Evolutionary conservation across 176 grass and related monocot species (phyloP).

Genomic region (Alopecurus myosuroides): DNA sequence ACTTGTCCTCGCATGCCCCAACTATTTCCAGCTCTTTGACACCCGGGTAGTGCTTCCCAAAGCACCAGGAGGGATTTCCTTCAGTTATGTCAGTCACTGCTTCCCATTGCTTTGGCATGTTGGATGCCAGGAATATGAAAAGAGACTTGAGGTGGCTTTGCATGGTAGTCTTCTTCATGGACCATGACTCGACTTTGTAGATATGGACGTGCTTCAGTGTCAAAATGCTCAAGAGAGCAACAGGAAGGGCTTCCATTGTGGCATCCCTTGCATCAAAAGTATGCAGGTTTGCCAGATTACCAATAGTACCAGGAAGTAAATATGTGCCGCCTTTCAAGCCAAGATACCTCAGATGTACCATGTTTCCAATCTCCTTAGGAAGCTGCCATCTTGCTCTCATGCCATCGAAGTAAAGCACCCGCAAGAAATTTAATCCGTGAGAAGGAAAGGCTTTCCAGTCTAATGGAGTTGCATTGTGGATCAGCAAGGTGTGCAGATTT

Average conservation of each 20-base stretch:
- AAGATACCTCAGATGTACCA: conserved; percentile 16
- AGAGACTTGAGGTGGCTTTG: not conserved
- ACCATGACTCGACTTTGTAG: conserved; percentile 1
- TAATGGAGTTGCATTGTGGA: not conserved
- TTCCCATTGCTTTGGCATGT: not conserved
- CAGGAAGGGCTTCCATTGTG: not conserved
- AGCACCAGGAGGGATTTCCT: not conserved
- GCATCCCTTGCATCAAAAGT: conserved; percentile 18
- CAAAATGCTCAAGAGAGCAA: not conserved
- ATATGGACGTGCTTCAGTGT: not conserved
- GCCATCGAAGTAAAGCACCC: not conserved
- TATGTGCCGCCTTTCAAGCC: conserved; percentile 13
- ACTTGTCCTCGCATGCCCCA: not conserved
- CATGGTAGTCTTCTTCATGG: not conserved
- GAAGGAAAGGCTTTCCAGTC: not conserved
- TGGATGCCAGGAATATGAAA: not conserved
- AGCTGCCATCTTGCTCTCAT: not conserved
- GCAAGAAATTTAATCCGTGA: not conserved
- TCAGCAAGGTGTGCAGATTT: conserved; percentile 13
- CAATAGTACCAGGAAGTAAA: not conserved
- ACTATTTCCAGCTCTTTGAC: not conserved
- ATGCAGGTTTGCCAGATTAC: conserved; percentile 2
- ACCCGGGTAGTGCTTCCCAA: not conserved
- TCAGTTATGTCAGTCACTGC: not conserved
- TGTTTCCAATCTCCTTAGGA: not conserved